Conservation (phyloP, 139 green algal genomes). For the Chloropicon primus region DNA sequence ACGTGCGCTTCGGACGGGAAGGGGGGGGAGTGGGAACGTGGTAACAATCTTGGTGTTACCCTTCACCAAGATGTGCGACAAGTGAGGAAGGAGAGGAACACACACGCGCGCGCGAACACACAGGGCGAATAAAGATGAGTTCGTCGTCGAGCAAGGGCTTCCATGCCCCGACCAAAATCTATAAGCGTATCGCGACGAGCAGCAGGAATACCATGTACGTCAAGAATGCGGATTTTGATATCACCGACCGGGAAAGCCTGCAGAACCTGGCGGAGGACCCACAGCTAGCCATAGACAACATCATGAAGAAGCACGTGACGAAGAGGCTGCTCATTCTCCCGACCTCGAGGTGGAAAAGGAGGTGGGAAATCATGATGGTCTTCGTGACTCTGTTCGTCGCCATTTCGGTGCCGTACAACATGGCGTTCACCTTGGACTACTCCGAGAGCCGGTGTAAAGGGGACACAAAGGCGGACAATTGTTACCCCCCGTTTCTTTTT, state of each 20-base stretch:
- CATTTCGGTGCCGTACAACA: not conserved
- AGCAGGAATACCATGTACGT: not conserved
- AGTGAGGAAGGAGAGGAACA: not conserved
- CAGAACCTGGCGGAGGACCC: not conserved
- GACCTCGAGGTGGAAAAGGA: not conserved
- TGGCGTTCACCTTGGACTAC: not conserved
- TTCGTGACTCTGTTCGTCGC: not conserved
- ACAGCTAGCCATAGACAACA: not conserved
- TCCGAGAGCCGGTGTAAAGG: not conserved
- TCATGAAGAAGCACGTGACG: not conserved
- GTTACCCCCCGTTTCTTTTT: not conserved
- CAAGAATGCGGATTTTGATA: not conserved
- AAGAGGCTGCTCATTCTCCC: not conserved
- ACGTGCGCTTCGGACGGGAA: no score
- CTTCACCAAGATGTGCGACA: not conserved
- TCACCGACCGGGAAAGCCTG: not conserved
- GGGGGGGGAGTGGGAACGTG: no score
- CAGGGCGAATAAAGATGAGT: not conserved
- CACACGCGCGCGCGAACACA: not conserved
- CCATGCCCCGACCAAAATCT: not conserved
- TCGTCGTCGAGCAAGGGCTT: not conserved
- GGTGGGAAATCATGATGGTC: not conserved
- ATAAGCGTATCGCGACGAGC: not conserved
- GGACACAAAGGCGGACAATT: not conserved
- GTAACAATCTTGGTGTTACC: no score